Conservation (phyloP, 805 yeast species). For the Starmerella roubikii region DNA sequence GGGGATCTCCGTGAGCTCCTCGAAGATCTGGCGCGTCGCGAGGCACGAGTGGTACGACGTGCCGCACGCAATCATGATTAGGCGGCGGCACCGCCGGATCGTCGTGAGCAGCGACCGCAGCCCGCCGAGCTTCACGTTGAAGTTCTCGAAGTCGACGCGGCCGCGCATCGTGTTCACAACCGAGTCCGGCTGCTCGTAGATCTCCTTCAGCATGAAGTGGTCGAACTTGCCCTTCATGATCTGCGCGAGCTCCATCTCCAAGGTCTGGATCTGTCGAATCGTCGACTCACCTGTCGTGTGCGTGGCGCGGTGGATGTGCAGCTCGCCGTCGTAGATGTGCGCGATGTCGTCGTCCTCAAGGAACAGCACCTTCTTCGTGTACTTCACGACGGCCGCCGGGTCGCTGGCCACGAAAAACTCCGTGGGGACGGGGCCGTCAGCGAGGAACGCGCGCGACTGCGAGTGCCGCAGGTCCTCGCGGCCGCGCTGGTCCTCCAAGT, state of each 20-base stretch:
- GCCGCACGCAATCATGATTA: conserved; percentile 98
- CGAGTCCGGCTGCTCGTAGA: conserved; percentile 96
- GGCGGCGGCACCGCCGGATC: conserved; percentile 85
- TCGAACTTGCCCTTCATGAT: conserved; percentile 95
- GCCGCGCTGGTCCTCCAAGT: conserved; percentile 38
- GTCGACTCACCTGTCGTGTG: conserved; percentile 73
- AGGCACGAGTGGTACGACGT: conserved; percentile 97
- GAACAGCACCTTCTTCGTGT: conserved; percentile 91
- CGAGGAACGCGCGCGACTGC: conserved; percentile 90
- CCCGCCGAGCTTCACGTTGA: conserved; percentile 76
- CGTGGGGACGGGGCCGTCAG: conserved; percentile 89
- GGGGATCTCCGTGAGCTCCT: conserved; percentile 69
- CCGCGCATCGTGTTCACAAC: conserved; percentile 99
- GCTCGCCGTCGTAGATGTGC: conserved; percentile 93
- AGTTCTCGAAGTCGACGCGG: conserved; percentile 80
- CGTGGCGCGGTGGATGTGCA: conserved; percentile 94
- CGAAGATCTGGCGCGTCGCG: conserved; percentile 92
- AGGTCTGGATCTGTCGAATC: conserved; percentile 87
- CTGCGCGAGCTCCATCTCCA: conserved; percentile 93
- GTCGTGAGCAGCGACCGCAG: conserved; percentile 70
- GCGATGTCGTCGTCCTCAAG: conserved; percentile 98
- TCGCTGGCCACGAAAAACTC: conserved; percentile 95
- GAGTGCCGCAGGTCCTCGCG: conserved; percentile 51
- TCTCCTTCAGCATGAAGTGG: conserved; percentile 98
- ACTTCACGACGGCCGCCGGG: conserved; percentile 91